Evolutionary conservation across 192 early-diverging fungal genomes (phyloP), one percentile per base, ranked within the genome.

Genomic region (Coemansia sp.): DNA sequence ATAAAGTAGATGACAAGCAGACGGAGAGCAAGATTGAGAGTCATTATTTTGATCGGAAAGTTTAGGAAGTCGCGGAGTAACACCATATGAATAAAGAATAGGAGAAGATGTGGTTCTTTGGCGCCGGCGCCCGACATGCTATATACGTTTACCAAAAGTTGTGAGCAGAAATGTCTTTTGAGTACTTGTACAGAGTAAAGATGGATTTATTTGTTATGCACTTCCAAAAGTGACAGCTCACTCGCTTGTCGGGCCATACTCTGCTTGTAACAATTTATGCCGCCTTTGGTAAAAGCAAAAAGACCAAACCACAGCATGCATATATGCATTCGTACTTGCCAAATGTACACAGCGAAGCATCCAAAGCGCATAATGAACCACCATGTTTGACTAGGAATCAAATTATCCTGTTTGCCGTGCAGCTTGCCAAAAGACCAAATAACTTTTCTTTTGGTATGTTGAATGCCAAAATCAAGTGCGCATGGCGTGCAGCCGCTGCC

Each of bases 281-380:
- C 27, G 25, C 5, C 32, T 12, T 15, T 50, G 25, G 59, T 3
- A 47, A 61, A 61, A 61, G 59, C 25, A 61, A 50, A 60, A 61
- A 61, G 59, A 61, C 59, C 45, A 60, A 47, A 41, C n/a, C 47
- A 38, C 25, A 27, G 10, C 39, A 60, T 60, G 45, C 47, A 21
- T 19, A n/a, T 49, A 15, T 55, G 24, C 53, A 32, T 55, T 55
- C 53, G 29, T n/a, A 8, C 53, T 55, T 54, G 52, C 52, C 8
- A 55, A n/a, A n/a, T 27, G 10, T 27, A 27, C 24, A 55, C 53
- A 55, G 15, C 17, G 53, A 55, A 55, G 24, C 53, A 29, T 27
- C 19, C 17, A 19, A 21, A 19, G 5, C 6, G 47, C 47, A 21
- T 49, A 21, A n/a, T 21, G 17, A 49, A 49, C 47, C 47, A 27